Base-by-base conservation (phyloP, 495 filamentous ascomycete species). In the Symbiotaphrina buchneri region DNA sequence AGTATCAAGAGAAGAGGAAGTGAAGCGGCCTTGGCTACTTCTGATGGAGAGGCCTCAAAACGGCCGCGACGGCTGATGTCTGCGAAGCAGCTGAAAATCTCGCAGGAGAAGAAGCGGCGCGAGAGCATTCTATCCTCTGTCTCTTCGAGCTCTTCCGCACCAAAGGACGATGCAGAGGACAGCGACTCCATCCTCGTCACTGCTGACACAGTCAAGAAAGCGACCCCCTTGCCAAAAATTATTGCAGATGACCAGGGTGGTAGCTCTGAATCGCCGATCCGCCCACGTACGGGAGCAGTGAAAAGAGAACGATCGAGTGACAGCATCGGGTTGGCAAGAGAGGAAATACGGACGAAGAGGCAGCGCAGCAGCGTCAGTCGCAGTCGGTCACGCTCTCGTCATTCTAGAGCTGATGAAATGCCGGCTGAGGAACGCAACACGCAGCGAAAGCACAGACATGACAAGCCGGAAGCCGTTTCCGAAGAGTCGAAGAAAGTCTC, bases 1-100 rank as follows among this genome's bases (percentile, higher is more conserved):
- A 21, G n/a, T 22, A 32, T 18, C 15, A 19, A 5, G 27, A 11
- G 3, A 32, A 32, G 14, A 13, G 28, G 10, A 10, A 20, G 54
- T 4, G 67, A 69, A 24, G 27, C 47, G 23, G 49, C 49, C 11
- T 42, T 49, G 21, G 45, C 42, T 5, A 59, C 61, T 6, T 65
- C 63, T 15, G 62, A 62, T 28, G 58, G 56, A 1, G 64, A 68
- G 27, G 39, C 55, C 6, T 35, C 50, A 14, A 73, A 71, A 33
- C 68, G 67, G 8, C 49, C 64, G 27, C 55, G 65, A 3, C 71
- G 68, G 41, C 49, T 73, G 21, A 52, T 73, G 14, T 70, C 68
- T 10, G 60, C 63, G 3, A 59, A 59, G 34, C 67, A 68, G 20
- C 41, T 68, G 14, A 63, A 65, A 38, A 59, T 55, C 1, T 59